Evolutionary conservation across 2,329 filamentous ascomycete genomes (phyloP), one percentile per base, ranked within the genome.

Genomic region (Xylariaceae sp.): DNA sequence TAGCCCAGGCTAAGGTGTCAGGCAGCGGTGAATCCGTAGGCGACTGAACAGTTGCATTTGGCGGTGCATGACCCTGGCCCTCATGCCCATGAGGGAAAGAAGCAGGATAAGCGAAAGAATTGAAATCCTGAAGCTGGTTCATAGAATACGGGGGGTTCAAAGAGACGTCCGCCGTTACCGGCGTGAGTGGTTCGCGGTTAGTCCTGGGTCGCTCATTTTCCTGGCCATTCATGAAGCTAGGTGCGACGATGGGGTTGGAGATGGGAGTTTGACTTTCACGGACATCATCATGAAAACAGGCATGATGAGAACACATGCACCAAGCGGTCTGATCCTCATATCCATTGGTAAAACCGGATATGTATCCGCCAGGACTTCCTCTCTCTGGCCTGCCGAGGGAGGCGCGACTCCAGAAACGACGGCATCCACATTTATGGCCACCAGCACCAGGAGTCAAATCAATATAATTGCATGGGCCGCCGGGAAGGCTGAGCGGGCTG

Each of bases 271-370:
- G 68, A 48, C 59, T 54, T 46, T 67, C 57, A 53, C 68, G 68
- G 31, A 64, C 68, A 61, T 82, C 74, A 65, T 83, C 80, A 58
- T 84, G 81, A 58, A 75, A 84, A 66, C 81, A 84, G 51, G 81
- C 81, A 67, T 84, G 81, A 61, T 84, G 81, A 50, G 77, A 78
- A 64, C 81, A 84, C 80, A 84, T 83, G 70, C 81, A 84, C 74
- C 76, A 81, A 56, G 72, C 71, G 31, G 72, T 63, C 63, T 81
- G 74, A 51, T 76, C 75, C 7, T 58, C 58, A 50, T 62, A 63
- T 58, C 62, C 65, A 61, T 60, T 61, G 54, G 57, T 44, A 58
- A 60, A 63, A 56, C 57, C 62, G 30, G 64, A 59, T 6, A 62
- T 60, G 6, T 53, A 61, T 52, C 62, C 64, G 41, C 57, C 44